phyloP scores from a whole-genome alignment of 805 yeast genomes.

The Candida palmyrensis region DNA sequence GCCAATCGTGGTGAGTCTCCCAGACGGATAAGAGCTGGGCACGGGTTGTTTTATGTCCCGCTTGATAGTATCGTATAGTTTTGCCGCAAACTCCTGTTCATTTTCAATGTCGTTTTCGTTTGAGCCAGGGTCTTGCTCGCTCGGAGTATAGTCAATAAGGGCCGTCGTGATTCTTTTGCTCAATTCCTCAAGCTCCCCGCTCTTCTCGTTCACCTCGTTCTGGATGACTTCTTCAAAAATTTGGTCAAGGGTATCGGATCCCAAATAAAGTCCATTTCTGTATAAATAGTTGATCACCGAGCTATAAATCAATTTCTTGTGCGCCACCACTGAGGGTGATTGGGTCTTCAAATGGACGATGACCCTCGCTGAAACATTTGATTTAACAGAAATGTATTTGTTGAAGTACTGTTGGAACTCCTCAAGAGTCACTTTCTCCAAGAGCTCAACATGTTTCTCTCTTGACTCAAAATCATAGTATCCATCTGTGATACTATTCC shows the following conservation, averaged over 20 bases:
- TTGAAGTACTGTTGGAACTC: slow-evolving; percentile 57
- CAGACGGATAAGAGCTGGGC: slow-evolving; percentile 44
- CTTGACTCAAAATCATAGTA: slow-evolving; percentile 68
- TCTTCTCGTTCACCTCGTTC: slow-evolving; percentile 5
- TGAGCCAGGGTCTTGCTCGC: slow-evolving; percentile 1
- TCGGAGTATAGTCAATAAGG: slow-evolving; percentile 2
- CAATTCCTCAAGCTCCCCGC: slow-evolving; percentile 4
- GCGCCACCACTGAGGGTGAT: slow-evolving; percentile 13
- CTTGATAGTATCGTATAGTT: slow-evolving; percentile 12
- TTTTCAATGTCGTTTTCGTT: slow-evolving; percentile 2
- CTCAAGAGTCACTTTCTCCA: slow-evolving; percentile 48
- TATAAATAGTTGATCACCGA: slow-evolving; percentile 23
- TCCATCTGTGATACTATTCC: slow-evolving; percentile 68
- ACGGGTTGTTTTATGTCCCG: slow-evolving; percentile 18
- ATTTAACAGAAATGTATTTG: slow-evolving; percentile 25
- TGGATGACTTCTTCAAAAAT: slow-evolving; percentile 4
- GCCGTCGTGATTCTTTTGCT: not conserved
- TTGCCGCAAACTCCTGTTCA: slow-evolving; percentile 4
- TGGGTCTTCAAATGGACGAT: slow-evolving; percentile 52
- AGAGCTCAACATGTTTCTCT: slow-evolving; percentile 50
- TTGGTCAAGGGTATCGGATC: slow-evolving; percentile 19
- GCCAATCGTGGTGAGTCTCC: slow-evolving; percentile 42
- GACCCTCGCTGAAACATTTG: slow-evolving; percentile 6
- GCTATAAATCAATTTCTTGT: slow-evolving; percentile 16
- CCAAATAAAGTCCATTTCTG: slow-evolving; percentile 16